Evolutionary conservation across 75 land plant genomes (phyloP).

Genomic region (Pinus albicaulis): DNA sequence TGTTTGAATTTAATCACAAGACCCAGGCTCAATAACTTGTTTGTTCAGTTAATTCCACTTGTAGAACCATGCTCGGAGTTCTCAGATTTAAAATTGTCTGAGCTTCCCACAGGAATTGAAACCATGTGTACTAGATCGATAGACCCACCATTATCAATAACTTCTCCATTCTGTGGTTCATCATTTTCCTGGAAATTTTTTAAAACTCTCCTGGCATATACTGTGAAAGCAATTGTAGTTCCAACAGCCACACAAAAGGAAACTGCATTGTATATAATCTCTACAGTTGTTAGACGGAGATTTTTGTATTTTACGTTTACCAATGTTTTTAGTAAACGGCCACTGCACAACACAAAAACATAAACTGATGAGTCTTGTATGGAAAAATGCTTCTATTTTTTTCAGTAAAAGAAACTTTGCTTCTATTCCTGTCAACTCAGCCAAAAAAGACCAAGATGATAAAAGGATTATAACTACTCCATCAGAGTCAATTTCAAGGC

Average conservation of each 20-base stretch:
- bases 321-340: conserved; percentile 73
- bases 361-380: too few relatives aligned
- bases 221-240: conserved; percentile 58
- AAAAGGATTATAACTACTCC: too few relatives aligned
- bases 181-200: conserved; percentile 44
- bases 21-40: neutral
- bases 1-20: neutral
- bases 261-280: conserved; percentile 70
- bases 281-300: conserved; percentile 61
- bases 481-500: too few relatives aligned
- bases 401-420: too few relatives aligned
- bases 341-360: conserved; percentile 53
- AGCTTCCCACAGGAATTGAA: neutral
- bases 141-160: conserved; percentile 5
- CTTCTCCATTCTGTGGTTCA: conserved; percentile 13
- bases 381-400: too few relatives aligned
- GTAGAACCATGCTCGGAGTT: neutral
- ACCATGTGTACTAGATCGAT: conserved; percentile 2
- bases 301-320: conserved; percentile 74
- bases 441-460: too few relatives aligned
- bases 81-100: neutral
- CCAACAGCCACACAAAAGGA: conserved; percentile 63
- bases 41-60: neutral
- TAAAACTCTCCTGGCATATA: conserved; percentile 76
- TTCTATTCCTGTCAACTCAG: too few relatives aligned